Evolutionary conservation across 768 basidiomycete genomes (phyloP).

Genomic region (Tulasnella sp.): DNA sequence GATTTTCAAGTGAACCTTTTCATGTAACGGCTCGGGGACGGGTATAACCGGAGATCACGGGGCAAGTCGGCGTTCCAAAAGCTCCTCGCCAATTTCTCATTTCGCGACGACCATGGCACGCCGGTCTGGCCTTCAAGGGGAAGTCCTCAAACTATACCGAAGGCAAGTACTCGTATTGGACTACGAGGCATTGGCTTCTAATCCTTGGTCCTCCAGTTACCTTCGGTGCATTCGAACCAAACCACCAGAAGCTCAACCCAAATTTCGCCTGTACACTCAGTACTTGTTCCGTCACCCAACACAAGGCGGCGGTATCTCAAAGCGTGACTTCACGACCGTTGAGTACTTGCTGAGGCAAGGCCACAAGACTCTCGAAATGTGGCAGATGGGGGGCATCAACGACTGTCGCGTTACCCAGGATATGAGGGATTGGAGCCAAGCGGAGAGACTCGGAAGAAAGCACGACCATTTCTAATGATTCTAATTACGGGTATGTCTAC

Average conservation of each 20-base stretch:
- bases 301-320: constrained; percentile 52
- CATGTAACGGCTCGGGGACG: not conserved
- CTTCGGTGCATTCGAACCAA: constrained; percentile 4
- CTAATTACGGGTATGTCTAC: constrained; percentile 22
- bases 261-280: constrained; percentile 25
- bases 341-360: constrained; percentile 73
- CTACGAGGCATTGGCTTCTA: not conserved
- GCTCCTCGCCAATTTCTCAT: not conserved
- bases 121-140: constrained; percentile 46
- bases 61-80: not conserved
- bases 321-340: constrained; percentile 58
- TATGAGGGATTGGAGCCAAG: constrained; percentile 56
- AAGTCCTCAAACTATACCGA: constrained; percentile 48
- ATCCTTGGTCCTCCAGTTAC: not conserved
- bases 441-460: not conserved
- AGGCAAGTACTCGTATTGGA: constrained; percentile 35
- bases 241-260: not conserved
- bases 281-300: constrained; percentile 51
- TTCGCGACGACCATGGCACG: constrained; percentile 2
- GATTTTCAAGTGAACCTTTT: not conserved
- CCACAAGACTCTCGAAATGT: constrained; percentile 57
- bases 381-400: constrained; percentile 56
- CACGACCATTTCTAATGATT: not conserved
- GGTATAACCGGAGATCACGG: not conserved
- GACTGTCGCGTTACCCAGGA: constrained; percentile 67